Conservation (phyloP, 345 rosid genomes). For the Citrus maxima region DNA sequence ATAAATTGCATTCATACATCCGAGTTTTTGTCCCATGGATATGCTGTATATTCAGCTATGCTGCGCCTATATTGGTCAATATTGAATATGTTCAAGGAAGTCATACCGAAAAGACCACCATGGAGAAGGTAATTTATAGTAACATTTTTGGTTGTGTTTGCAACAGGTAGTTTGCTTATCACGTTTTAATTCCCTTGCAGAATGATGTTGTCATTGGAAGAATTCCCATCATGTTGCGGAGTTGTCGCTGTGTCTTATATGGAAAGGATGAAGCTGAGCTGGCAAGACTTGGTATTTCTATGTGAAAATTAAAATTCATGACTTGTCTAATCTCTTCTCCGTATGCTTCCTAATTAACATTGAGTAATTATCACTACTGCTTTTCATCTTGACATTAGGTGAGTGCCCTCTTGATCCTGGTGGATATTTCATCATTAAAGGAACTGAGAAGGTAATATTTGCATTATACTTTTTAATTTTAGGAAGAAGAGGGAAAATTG, state of each 20-base stretch:
- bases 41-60: slow-evolving; percentile 47
- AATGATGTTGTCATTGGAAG: slow-evolving; percentile 63
- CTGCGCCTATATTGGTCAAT: slow-evolving; percentile 77
- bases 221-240: slow-evolving; percentile 91
- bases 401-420: slow-evolving; percentile 99
- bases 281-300: slow-evolving; percentile 71
- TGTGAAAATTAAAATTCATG: slow-evolving; percentile 4
- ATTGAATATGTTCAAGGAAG: slow-evolving; percentile 67
- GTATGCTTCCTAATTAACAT: slow-evolving; percentile 6
- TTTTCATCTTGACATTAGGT: slow-evolving; percentile 42
- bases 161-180: background rate
- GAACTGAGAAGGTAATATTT: slow-evolving; percentile 73
- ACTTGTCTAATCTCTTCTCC: background rate
- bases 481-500: background rate
- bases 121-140: slow-evolving; percentile 48
- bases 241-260: slow-evolving; percentile 65
- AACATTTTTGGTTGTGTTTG: background rate
- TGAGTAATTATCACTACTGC: background rate
- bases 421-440: slow-evolving; percentile 88
- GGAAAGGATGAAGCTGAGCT: slow-evolving; percentile 95
- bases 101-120: slow-evolving; percentile 33
- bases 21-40: background rate
- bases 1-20: background rate
- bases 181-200: slow-evolving; percentile 36
- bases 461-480: background rate